These are phyloP conservation scores for Boletellus ananiceps DNA, from an alignment of 768 basidiomycete species.

Conservation along the genomic window DNA sequence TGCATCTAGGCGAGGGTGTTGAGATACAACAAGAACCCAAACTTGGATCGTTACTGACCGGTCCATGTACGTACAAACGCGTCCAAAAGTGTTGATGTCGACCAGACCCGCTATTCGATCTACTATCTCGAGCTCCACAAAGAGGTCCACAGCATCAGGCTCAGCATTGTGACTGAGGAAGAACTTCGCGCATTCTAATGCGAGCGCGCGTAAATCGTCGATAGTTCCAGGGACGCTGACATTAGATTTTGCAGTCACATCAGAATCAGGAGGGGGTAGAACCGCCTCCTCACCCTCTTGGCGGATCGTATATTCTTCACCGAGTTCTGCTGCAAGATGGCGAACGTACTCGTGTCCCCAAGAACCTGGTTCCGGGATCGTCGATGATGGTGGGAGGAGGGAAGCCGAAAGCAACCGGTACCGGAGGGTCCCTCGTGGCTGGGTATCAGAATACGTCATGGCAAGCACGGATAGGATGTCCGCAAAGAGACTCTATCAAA, in stretches of 20 bases:
- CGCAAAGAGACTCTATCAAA: constrained; percentile 78
- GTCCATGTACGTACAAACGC: constrained; percentile 96
- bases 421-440: constrained; percentile 91
- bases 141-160: constrained; percentile 93
- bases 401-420: constrained; percentile 85
- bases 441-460: constrained; percentile 99
- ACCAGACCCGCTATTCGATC: constrained; percentile 71
- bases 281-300: constrained; percentile 46
- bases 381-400: constrained; percentile 57
- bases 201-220: constrained; percentile 73
- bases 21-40: not conserved
- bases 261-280: constrained; percentile 22
- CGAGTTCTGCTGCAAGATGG: constrained; percentile 93
- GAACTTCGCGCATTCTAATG: constrained; percentile 83
- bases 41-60: constrained; percentile 45
- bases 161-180: constrained; percentile 93
- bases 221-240: constrained; percentile 46
- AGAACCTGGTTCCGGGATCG: constrained; percentile 82
- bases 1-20: constrained; percentile 49
- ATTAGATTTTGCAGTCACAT: constrained; percentile 29
- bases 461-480: constrained; percentile 97
- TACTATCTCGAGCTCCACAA: constrained; percentile 91
- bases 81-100: constrained; percentile 80
- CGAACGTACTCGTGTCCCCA: constrained; percentile 99
- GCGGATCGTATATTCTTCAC: constrained; percentile 83